phyloP scores from a whole-genome alignment of 2,329 filamentous ascomycete genomes.

The Curvularia sp. region DNA sequence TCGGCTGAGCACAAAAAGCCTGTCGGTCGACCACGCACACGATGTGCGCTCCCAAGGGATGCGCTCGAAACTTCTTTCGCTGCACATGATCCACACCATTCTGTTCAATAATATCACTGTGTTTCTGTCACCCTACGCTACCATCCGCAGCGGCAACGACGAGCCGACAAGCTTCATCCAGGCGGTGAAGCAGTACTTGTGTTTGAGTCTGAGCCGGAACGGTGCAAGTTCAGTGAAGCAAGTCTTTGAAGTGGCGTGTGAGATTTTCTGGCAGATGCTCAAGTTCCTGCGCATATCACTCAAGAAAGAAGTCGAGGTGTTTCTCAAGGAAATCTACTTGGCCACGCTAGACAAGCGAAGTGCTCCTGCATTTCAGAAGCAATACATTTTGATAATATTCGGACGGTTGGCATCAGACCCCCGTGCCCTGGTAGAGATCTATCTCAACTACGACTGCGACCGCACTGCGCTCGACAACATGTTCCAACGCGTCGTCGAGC shows the following conservation, averaged over 20 bases:
- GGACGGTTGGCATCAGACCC: slow-evolving; percentile 85
- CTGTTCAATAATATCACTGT: slow-evolving; percentile 92
- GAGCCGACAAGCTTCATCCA: slow-evolving; percentile 90
- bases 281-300: slow-evolving; percentile 92
- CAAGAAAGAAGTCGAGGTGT: slow-evolving; percentile 99
- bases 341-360: slow-evolving; percentile 87
- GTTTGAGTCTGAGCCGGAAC: slow-evolving; percentile 91
- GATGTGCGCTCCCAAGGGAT: slow-evolving; percentile 94
- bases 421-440: slow-evolving; percentile 88
- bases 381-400: slow-evolving; percentile 86
- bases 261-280: slow-evolving; percentile 98
- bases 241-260: slow-evolving; percentile 94
- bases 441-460: slow-evolving; percentile 98
- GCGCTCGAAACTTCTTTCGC: slow-evolving; percentile 93
- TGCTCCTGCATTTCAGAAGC: slow-evolving; percentile 87
- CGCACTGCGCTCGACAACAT: slow-evolving; percentile 92
- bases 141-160: slow-evolving; percentile 89
- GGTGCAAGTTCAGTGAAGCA: slow-evolving; percentile 89
- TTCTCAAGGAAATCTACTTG: slow-evolving; percentile 95
- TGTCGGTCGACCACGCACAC: slow-evolving; percentile 88
- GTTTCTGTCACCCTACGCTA: slow-evolving; percentile 90
- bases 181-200: slow-evolving; percentile 95
- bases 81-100: slow-evolving; percentile 93
- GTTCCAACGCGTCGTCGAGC: slow-evolving; percentile 92
- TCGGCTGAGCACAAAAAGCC: slow-evolving; percentile 91